Percentiles rank a stretch among this genome's conserved stretches.
Conservation (phyloP, 805 yeast genomes). For the Teunomyces panamensis region DNA sequence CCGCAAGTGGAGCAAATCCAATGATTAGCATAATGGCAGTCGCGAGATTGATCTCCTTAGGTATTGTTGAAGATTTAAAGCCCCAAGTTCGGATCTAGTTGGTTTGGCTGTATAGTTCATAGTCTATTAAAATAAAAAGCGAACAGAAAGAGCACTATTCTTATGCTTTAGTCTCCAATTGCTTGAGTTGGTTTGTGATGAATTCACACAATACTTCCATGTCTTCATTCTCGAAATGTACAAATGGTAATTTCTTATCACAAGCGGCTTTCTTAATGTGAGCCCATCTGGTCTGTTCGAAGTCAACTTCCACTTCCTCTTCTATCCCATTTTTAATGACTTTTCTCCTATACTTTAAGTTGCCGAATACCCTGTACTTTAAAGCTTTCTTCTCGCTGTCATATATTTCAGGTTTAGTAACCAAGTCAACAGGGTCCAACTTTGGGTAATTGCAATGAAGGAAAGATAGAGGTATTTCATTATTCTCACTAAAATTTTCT, state of each 20-base stretch:
- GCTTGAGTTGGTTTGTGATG: conserved; percentile 24
- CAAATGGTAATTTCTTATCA: conserved; percentile 20
- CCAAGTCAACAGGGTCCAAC: conserved; percentile 28
- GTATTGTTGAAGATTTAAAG: conserved; percentile 16
- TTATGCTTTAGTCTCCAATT: conserved; percentile 13
- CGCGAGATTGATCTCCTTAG: conserved; percentile 20
- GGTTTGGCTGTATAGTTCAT: neutral
- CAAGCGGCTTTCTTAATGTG: conserved; percentile 26
- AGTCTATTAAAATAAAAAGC: neutral
- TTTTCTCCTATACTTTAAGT: conserved; percentile 16
- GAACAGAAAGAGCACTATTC: neutral
- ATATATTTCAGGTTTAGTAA: conserved; percentile 21
- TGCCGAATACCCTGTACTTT: conserved; percentile 27
- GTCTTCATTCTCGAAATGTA: conserved; percentile 19
- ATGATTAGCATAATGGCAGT: conserved; percentile 26
- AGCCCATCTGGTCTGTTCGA: conserved; percentile 32
- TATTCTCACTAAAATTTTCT: conserved; percentile 16
- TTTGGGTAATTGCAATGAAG: conserved; percentile 38
- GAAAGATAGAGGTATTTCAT: conserved; percentile 23
- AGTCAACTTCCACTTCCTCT: conserved; percentile 16
- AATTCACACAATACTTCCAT: conserved; percentile 25
- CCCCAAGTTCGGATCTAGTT: conserved; percentile 4
- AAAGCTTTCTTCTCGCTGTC: conserved; percentile 21
- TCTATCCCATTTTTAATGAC: conserved; percentile 3
- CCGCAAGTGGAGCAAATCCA: conserved; percentile 27